Evolutionary conservation across 1,284 basidiomycete genomes (phyloP), one percentile per base, ranked within the genome.

Genomic region (Apiotrichum siamense): DNA sequence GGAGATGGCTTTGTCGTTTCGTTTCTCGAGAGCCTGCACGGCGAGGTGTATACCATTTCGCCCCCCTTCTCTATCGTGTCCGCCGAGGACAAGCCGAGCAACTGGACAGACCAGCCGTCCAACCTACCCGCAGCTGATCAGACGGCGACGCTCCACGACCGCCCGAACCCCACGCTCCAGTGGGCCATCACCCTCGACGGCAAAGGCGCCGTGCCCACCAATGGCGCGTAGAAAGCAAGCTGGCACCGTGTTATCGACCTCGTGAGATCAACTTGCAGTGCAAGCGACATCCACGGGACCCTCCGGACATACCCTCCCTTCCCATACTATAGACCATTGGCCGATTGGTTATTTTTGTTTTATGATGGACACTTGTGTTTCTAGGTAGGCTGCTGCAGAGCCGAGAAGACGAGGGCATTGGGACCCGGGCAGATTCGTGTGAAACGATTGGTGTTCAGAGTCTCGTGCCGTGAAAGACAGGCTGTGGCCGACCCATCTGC

Each of bases 111-210:
- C 50, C 36, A 37, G 13, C 50, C 50, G 9, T 35, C 29, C 40
- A 35, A 27, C 7, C 40, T 52, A 17, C 50, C 55, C n/a, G 13
- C 33, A 3, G 45, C 68, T 10, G 44, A 57, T 2, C 48, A 24
- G 25, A 69, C 69, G 3, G 70, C 67, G 0, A 68, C 65, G 3
- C 60, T 69, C 17, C 70, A 67, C 17, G 11, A 66, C 26, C 50
- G 52, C 20, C 72, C 67, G 13, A 67, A 72, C 54, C 72, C 70
- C 7, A 73, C 68, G 2, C 66, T 72, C 52, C 58, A 67, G 58
- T 75, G 66, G 66, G 68, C 68, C 12, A 39, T 69, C 50, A 70
- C 68, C 2, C 52, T 70, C 24, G 59, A 64, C 52, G 70, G 70
- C 37, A 25, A 39, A 25, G 41, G 41, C 29, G 27, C 25, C 27